Percentiles rank a stretch among this genome's conserved stretches.
Evolutionary conservation across 2,329 filamentous ascomycete species (phyloP).

Genomic region (Aspergillus novoparasiticus): DNA sequence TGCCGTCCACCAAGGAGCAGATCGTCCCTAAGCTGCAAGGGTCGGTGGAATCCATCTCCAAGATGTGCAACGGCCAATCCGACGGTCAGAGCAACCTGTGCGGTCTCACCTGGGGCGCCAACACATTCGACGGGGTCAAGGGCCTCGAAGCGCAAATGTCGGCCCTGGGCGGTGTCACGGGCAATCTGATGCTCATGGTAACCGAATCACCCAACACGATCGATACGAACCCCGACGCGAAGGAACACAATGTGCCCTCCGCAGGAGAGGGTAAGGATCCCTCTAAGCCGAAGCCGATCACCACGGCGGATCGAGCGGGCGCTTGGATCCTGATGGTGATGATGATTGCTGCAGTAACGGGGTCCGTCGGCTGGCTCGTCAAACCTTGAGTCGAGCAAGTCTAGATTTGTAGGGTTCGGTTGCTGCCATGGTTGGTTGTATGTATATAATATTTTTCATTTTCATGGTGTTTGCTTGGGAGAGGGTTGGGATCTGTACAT

Average conservation of each 20-base stretch:
- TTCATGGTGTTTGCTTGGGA: background rate
- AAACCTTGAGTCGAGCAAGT: background rate
- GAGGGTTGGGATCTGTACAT: background rate
- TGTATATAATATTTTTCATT: background rate
- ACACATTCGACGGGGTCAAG: conserved; percentile 54
- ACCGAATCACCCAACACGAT: conserved; percentile 46
- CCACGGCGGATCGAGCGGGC: conserved; percentile 32
- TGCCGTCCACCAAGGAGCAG: conserved; percentile 55
- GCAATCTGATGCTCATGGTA: conserved; percentile 53
- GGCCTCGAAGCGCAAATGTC: conserved; percentile 70
- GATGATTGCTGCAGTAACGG: conserved; percentile 14
- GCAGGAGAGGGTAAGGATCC: conserved; percentile 25
- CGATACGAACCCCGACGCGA: conserved; percentile 56
- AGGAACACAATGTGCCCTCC: conserved; percentile 31
- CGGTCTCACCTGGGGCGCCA: conserved; percentile 61
- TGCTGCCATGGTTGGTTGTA: background rate
- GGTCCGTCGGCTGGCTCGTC: conserved; percentile 8
- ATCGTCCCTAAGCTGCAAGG: conserved; percentile 59
- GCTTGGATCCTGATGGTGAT: conserved; percentile 35
- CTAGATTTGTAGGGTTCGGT: background rate
- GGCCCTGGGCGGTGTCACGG: conserved; percentile 64
- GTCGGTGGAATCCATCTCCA: conserved; percentile 61
- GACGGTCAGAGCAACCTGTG: conserved; percentile 58
- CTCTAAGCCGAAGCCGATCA: conserved; percentile 8
- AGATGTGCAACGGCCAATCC: conserved; percentile 54